Base-by-base conservation (phyloP, 257 asterid genomes). In the Nicotiana paniculata region DNA sequence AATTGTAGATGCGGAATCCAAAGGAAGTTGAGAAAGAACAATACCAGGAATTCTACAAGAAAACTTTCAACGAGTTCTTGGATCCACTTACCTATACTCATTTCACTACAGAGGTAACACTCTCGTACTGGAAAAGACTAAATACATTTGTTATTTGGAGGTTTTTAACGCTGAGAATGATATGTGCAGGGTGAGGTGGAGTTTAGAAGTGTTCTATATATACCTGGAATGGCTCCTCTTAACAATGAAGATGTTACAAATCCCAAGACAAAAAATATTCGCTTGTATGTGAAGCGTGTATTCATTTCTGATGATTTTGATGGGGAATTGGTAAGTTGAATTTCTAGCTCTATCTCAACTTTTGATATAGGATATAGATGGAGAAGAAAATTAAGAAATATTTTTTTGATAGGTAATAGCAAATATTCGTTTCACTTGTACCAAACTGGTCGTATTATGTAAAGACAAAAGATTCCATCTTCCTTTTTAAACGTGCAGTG, bases 171-270 rank as follows among this genome's bases (percentile, higher is more conserved):
- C 72, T 87, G 61, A 83, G 78, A 72, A 67, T 8, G 30, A 78
- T 58, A 81, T 84, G 12, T 87, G 88, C 87, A 96, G 99, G 99
- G 97, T 76, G 99, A 96, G 91, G 98, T 96, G 85, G 99, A 96
- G 88, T 96, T 96, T 79, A 92, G 99, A 88, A 92, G 99, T 85
- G 93, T 96, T 72, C 92, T 94, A 21, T 96, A 94, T 58, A 90
- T 93, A 79, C 98, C 98, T 88, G 99, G 99, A 57, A 96, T 96
- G 98, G 96, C 97, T 46, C 99, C 98, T 80, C 93, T 95, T 66
- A 95, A 89, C 87, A 95, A 95, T 55, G 98, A 95, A 88, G 99
- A 95, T 9, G 97, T 93, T 55, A 77, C 92, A 84, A 95, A 91
- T 84, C 91, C 97, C 65, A 96, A 96, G 92, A 94, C 99, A 6